phyloP scores from a whole-genome alignment of 2,329 filamentous ascomycete species.

The Fusarium sp. region DNA sequence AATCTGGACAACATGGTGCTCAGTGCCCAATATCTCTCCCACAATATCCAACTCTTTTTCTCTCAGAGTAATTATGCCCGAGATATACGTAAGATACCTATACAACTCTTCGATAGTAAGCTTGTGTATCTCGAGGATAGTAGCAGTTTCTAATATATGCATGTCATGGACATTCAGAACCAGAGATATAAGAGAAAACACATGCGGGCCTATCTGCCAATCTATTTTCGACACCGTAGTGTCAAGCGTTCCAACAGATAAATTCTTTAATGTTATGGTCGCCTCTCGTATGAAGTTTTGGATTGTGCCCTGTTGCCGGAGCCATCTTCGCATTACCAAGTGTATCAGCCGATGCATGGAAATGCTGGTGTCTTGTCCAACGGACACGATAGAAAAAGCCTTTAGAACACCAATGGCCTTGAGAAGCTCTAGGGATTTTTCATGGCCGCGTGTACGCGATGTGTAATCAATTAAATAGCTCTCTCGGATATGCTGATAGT shows the following conservation, averaged over 20 bases:
- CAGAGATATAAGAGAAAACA: not conserved
- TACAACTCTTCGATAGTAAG: not conserved
- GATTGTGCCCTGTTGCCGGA: not conserved
- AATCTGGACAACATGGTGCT: too few relatives aligned
- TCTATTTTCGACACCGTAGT: not conserved
- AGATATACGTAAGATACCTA: too few relatives aligned
- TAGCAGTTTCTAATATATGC: not conserved
- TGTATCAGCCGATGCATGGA: not conserved
- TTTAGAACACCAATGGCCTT: not conserved
- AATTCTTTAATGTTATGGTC: not conserved
- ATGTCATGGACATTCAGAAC: not conserved
- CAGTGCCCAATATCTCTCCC: too few relatives aligned
- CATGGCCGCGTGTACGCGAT: fast-evolving
- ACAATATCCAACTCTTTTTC: too few relatives aligned
- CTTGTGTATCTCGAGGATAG: not conserved
- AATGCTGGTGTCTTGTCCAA: not conserved
- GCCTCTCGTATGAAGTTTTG: not conserved
- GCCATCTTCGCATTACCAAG: not conserved
- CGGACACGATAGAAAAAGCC: not conserved
- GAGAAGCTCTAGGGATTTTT: not conserved
- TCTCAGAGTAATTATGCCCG: too few relatives aligned
- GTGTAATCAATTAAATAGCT: fast-evolving
- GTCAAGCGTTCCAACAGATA: fast-evolving
- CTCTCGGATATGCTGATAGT: not conserved
- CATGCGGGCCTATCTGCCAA: not conserved